Percentiles rank a stretch among this genome's conserved stretches.
These are phyloP conservation scores for Mucor irregularis DNA, from an alignment of 371 early-diverging fungal genomes.

Conservation along the genomic window DNA sequence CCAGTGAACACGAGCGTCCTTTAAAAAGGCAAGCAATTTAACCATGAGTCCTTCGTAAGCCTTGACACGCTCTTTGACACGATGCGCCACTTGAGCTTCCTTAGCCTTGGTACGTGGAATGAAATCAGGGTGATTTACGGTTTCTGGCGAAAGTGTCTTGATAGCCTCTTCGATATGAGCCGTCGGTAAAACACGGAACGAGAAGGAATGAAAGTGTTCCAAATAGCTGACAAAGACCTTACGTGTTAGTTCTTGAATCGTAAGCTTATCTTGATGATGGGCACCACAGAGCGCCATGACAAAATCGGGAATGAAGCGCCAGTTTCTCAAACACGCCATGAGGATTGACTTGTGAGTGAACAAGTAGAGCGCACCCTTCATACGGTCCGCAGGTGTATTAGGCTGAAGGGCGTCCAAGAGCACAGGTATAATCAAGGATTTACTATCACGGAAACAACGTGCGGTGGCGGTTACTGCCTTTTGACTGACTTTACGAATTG, in stretches of 20 bases:
- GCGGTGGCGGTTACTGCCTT: slow-evolving; percentile 53
- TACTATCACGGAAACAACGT: slow-evolving; percentile 60
- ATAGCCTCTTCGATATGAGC: slow-evolving; percentile 8
- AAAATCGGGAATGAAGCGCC: slow-evolving; percentile 64
- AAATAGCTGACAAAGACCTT: slow-evolving; percentile 66
- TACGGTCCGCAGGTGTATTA: slow-evolving; percentile 52
- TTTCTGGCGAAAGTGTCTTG: background rate
- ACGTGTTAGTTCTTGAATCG: slow-evolving; percentile 73
- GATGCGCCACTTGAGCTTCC: slow-evolving; percentile 25
- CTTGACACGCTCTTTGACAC: slow-evolving; percentile 18
- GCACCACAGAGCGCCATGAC: slow-evolving; percentile 63
- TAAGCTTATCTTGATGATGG: slow-evolving; percentile 80
- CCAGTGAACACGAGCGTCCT: slow-evolving; percentile 74
- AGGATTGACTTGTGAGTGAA: slow-evolving; percentile 54
- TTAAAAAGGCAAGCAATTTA: slow-evolving; percentile 45
- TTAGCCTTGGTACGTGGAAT: background rate
- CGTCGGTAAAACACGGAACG: slow-evolving; percentile 36
- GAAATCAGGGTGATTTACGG: background rate
- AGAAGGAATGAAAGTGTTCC: slow-evolving; percentile 43
- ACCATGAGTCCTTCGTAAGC: slow-evolving; percentile 31
- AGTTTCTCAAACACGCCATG: slow-evolving; percentile 64
- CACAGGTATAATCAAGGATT: slow-evolving; percentile 54
- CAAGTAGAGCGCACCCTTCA: slow-evolving; percentile 81
- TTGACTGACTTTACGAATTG: slow-evolving; percentile 74
- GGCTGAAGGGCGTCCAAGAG: slow-evolving; percentile 60